Percentiles rank a stretch among this genome's conserved stretches.
phyloP scores from a whole-genome alignment of 768 basidiomycete genomes.

The Dioszegia crocea region DNA sequence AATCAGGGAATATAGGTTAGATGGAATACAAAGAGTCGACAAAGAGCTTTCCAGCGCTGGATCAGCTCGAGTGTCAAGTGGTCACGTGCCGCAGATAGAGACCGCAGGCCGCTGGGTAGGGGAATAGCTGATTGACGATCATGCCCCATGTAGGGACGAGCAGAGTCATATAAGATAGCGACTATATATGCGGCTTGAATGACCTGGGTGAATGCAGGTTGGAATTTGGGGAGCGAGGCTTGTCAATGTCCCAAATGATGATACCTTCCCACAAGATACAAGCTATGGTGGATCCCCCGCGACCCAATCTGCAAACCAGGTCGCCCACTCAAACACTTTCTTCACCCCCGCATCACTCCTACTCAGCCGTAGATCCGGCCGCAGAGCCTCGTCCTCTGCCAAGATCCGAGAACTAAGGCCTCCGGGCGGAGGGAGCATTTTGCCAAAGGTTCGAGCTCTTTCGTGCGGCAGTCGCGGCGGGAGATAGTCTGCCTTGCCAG shows the following conservation, averaged over 20 bases:
- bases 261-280: neutral
- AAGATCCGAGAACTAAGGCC: constrained; percentile 9
- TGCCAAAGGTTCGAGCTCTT: neutral
- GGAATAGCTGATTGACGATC: too few species aligned
- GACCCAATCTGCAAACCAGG: constrained; percentile 41
- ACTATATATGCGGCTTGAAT: too few species aligned
- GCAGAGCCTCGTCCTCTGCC: constrained; percentile 24
- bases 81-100: too few species aligned
- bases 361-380: constrained; percentile 38
- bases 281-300: constrained; percentile 25
- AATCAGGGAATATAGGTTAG: too few species aligned
- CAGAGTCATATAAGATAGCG: too few species aligned
- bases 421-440: neutral
- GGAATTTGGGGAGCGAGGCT: too few species aligned
- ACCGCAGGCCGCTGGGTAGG: too few species aligned
- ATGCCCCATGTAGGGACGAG: too few species aligned
- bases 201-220: too few species aligned
- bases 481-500: constrained; percentile 12
- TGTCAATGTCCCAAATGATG: neutral
- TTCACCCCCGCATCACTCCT: constrained; percentile 37
- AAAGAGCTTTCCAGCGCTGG: too few species aligned
- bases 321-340: constrained; percentile 30
- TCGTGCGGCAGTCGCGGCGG: neutral
- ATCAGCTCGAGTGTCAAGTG: too few species aligned
- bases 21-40: too few species aligned